phyloP scores from a whole-genome alignment of 179 eudicot genomes.

The Actinidia arguta region DNA sequence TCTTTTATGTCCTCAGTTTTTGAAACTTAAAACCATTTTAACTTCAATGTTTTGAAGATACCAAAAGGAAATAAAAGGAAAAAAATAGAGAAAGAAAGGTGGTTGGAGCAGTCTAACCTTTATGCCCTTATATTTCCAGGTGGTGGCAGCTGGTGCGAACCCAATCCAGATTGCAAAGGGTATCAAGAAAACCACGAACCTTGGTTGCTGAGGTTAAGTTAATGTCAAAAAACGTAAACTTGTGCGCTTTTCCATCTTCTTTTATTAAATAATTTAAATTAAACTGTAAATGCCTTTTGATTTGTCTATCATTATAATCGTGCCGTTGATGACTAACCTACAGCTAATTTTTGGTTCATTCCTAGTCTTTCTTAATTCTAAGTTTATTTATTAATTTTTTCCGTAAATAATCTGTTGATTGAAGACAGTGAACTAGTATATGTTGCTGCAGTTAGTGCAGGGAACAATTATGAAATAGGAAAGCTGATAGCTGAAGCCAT shows the following conservation, averaged over 20 bases:
- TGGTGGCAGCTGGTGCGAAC: slow-evolving; percentile 92
- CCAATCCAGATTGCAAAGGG: slow-evolving; percentile 84
- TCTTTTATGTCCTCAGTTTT: neutral
- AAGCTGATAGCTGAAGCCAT: slow-evolving; percentile 91
- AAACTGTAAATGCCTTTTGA: neutral
- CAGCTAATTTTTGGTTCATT: neutral
- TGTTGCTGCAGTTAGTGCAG: slow-evolving; percentile 95
- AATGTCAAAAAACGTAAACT: slow-evolving; percentile 72
- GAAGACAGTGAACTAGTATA: slow-evolving; percentile 85
- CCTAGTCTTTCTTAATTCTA: neutral
- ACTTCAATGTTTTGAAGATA: neutral
- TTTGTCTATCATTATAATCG: neutral
- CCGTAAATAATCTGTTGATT: slow-evolving; percentile 38
- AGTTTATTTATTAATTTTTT: neutral
- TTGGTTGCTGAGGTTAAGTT: slow-evolving; percentile 69
- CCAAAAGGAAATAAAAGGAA: neutral
- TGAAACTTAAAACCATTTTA: neutral
- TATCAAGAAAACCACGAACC: slow-evolving; percentile 70
- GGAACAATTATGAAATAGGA: slow-evolving; percentile 82
- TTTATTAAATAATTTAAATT: neutral
- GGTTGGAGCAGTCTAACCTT: slow-evolving; percentile 15
- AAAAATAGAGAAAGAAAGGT: too few species aligned
- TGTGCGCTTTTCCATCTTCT: neutral
- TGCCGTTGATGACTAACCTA: neutral
- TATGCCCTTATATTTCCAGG: slow-evolving; percentile 37